These are phyloP conservation scores for Candida fluviatilis DNA, from an alignment of 805 yeast species.

Conservation along the genomic window DNA sequence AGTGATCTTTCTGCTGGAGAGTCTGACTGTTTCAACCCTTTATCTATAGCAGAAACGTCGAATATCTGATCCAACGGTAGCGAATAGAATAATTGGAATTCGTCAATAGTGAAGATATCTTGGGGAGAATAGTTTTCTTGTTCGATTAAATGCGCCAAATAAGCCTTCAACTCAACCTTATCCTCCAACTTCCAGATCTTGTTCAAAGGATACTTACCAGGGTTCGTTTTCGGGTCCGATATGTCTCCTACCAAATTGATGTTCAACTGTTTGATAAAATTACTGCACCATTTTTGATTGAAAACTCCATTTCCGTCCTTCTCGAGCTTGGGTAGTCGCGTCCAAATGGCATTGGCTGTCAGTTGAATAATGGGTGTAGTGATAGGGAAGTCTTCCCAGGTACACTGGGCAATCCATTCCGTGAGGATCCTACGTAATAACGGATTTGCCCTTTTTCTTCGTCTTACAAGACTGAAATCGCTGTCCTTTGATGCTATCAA, in stretches of 20 bases:
- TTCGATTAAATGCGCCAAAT: slow-evolving; percentile 30
- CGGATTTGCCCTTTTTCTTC: slow-evolving; percentile 54
- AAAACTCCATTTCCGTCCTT: slow-evolving; percentile 66
- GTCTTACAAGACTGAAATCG: slow-evolving; percentile 47
- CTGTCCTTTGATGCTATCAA: slow-evolving; percentile 46
- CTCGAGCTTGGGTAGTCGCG: slow-evolving; percentile 46
- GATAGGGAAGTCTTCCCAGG: slow-evolving; percentile 63
- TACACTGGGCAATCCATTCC: slow-evolving; percentile 68
- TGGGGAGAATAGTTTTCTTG: slow-evolving; percentile 38
- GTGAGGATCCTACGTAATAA: slow-evolving; percentile 53
- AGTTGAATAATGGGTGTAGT: slow-evolving; percentile 60
- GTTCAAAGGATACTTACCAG: slow-evolving; percentile 27
- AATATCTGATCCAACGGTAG: slow-evolving; percentile 58
- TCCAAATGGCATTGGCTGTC: slow-evolving; percentile 64
- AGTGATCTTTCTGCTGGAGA: slow-evolving; percentile 38
- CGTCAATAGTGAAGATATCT: slow-evolving; percentile 58
- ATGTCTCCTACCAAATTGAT: slow-evolving; percentile 46
- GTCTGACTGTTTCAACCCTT: slow-evolving; percentile 36
- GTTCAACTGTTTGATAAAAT: slow-evolving; percentile 45
- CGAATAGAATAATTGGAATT: slow-evolving; percentile 55
- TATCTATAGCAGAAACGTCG: slow-evolving; percentile 40
- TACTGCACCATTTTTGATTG: slow-evolving; percentile 57
- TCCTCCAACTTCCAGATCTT: slow-evolving; percentile 64
- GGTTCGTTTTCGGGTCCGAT: slow-evolving; percentile 33
- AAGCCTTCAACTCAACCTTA: slow-evolving; percentile 42